A percentile compares a stretch with the other conserved stretches of the same genome.
Conservation (phyloP, 257 asterid species). For the Asclepias syriaca region DNA sequence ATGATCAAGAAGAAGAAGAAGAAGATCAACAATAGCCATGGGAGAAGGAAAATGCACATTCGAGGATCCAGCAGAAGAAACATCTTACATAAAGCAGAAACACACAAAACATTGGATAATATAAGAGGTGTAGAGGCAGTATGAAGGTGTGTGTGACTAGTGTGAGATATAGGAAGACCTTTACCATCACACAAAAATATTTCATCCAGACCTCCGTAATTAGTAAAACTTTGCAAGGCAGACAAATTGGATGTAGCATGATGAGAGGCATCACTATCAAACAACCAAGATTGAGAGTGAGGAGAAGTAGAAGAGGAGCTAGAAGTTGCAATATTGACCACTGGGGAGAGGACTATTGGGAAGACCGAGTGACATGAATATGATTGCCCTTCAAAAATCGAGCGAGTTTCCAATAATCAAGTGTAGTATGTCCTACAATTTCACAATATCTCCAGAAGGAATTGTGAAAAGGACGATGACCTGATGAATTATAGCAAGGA, state of each 20-base stretch:
- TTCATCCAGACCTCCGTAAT: background rate
- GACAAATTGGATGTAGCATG: background rate
- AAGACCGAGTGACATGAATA: constrained; percentile 1
- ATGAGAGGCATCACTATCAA: background rate
- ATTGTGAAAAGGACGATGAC: background rate
- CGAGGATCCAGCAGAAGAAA: no score
- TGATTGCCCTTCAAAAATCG: background rate
- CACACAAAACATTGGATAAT: background rate
- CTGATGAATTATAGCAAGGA: no score
- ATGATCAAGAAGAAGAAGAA: no score
- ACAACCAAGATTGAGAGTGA: background rate
- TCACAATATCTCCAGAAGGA: background rate
- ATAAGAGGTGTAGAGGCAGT: background rate
- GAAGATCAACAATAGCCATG: no score
- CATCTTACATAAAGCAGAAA: background rate
- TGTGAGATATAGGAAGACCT: background rate
- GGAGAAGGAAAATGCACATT: no score
- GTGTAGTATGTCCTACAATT: background rate
- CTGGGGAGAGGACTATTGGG: background rate
- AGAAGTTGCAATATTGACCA: background rate
- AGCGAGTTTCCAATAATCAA: background rate
- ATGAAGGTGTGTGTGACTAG: background rate
- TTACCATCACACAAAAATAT: constrained; percentile 3
- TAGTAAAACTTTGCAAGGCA: background rate
- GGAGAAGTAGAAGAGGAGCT: background rate